A percentile compares a stretch with the other conserved stretches of the same genome.
Evolutionary conservation across 2,329 filamentous ascomycete genomes (phyloP).

Genomic region (Penicillium sp.): DNA sequence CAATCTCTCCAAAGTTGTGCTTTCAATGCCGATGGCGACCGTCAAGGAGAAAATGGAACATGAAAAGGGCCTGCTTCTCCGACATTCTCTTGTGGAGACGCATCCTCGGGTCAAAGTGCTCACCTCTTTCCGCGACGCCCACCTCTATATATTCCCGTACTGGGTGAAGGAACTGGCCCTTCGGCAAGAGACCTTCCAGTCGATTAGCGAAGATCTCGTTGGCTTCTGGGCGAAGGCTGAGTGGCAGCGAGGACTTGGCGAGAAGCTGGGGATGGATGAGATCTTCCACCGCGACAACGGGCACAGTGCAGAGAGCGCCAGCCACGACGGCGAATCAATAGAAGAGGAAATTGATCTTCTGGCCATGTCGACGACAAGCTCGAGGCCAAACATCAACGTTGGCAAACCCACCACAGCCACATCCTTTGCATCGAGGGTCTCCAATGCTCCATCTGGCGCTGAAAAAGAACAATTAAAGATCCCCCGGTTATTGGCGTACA

Average conservation of each 20-base stretch:
- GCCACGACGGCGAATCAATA: slow-evolving; percentile 35
- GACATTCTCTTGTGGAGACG: slow-evolving; percentile 67
- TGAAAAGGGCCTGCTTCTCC: slow-evolving; percentile 59
- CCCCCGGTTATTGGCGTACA: slow-evolving; percentile 67
- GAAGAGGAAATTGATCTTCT: slow-evolving; percentile 53
- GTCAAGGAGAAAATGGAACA: slow-evolving; percentile 76
- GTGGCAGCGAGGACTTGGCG: slow-evolving; percentile 76
- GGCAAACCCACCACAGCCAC: not conserved
- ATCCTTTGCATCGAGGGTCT: slow-evolving; percentile 23
- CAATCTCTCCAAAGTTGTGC: slow-evolving; percentile 70
- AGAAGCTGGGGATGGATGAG: slow-evolving; percentile 67
- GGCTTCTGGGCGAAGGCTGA: slow-evolving; percentile 93
- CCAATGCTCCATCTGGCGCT: slow-evolving; percentile 17
- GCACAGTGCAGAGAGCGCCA: slow-evolving; percentile 35
- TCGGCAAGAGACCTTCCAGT: slow-evolving; percentile 75
- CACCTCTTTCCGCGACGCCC: slow-evolving; percentile 79
- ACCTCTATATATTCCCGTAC: slow-evolving; percentile 88
- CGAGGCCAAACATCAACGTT: slow-evolving; percentile 18
- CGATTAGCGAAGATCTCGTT: slow-evolving; percentile 82
- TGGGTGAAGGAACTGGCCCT: slow-evolving; percentile 85
- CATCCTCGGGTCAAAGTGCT: slow-evolving; percentile 74
- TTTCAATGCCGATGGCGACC: slow-evolving; percentile 81
- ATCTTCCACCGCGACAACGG: slow-evolving; percentile 51
- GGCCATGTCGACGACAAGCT: slow-evolving; percentile 49
- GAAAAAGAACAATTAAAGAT: slow-evolving; percentile 5